These are phyloP conservation scores for Acacia confusa DNA, from an alignment of 306 rosid species.

Conservation along the genomic window DNA sequence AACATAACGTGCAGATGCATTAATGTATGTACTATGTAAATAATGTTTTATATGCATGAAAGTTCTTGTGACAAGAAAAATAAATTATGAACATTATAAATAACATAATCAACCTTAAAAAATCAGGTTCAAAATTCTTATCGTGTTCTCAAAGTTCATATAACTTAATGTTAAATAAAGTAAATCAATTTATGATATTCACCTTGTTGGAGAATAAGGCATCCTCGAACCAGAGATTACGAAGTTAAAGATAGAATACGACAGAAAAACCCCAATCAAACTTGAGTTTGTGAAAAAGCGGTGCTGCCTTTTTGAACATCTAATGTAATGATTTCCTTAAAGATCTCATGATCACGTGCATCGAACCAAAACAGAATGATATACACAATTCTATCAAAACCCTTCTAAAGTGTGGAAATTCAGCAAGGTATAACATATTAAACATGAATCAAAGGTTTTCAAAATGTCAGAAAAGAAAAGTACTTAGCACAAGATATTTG, in stretches of 20 bases:
- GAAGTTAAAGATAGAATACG: not conserved
- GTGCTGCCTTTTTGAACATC: not conserved
- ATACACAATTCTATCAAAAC: not conserved
- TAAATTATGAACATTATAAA: not conserved
- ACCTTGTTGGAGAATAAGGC: not conserved
- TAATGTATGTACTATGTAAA: not conserved
- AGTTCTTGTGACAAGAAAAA: not conserved
- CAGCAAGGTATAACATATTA: not conserved
- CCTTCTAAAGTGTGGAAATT: not conserved
- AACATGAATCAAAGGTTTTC: not conserved
- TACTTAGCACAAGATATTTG: not conserved
- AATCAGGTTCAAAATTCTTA: not conserved
- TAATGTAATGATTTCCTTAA: not conserved
- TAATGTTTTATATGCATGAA: not conserved
- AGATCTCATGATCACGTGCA: not conserved
- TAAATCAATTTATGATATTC: not conserved
- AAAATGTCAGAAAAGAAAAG: not conserved
- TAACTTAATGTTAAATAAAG: not conserved
- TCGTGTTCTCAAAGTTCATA: not conserved
- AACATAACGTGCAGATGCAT: not conserved
- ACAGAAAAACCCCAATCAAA: not conserved
- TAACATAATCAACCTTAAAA: not conserved
- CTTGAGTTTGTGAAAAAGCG: not conserved
- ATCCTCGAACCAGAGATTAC: not conserved
- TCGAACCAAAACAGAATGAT: not conserved